Conservation (phyloP, 2,329 filamentous ascomycete species). For the Metarhizium brunneum region DNA sequence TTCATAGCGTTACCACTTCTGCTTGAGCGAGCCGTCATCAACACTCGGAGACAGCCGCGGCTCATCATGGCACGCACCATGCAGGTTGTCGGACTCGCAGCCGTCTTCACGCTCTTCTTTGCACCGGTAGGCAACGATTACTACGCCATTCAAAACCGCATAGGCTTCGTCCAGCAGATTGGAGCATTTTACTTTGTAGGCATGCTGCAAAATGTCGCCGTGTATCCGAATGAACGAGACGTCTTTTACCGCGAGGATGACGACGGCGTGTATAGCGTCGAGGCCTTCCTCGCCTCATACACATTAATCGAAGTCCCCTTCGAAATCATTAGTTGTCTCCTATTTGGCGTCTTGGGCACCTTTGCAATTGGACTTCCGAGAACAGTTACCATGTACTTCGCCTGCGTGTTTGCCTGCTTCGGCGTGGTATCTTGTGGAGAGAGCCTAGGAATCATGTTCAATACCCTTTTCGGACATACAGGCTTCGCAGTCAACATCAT, state of each 20-base stretch:
- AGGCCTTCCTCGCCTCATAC: conserved; percentile 64
- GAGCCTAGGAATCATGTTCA: conserved; percentile 70
- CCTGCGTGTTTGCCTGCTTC: conserved; percentile 59
- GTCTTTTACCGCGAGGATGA: conserved; percentile 72
- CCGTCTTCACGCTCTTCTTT: conserved; percentile 61
- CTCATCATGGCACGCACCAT: conserved; percentile 56
- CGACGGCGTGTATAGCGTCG: conserved; percentile 61
- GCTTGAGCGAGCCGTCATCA: conserved; percentile 57
- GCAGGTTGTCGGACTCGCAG: conserved; percentile 55
- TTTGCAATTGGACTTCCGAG: conserved; percentile 57
- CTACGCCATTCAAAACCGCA: conserved; percentile 59
- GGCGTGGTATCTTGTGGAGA: conserved; percentile 68
- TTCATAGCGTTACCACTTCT: conserved; percentile 56
- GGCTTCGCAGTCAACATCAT: conserved; percentile 71
- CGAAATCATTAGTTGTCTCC: conserved; percentile 53
- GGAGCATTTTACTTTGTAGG: conserved; percentile 65
- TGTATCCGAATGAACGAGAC: conserved; percentile 63
- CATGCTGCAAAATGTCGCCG: conserved; percentile 70
- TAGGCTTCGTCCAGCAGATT: conserved; percentile 66
- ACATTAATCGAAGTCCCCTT: conserved; percentile 63
- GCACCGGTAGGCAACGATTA: conserved; percentile 62
- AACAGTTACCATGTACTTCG: conserved; percentile 56
- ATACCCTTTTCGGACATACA: conserved; percentile 63
- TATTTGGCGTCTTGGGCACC: conserved; percentile 56
- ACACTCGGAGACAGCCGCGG: conserved; percentile 57